A percentile compares a stretch with the other conserved stretches of the same genome.
Conservation (phyloP, 805 yeast genomes). For the Blastobotrys peoriensis region DNA sequence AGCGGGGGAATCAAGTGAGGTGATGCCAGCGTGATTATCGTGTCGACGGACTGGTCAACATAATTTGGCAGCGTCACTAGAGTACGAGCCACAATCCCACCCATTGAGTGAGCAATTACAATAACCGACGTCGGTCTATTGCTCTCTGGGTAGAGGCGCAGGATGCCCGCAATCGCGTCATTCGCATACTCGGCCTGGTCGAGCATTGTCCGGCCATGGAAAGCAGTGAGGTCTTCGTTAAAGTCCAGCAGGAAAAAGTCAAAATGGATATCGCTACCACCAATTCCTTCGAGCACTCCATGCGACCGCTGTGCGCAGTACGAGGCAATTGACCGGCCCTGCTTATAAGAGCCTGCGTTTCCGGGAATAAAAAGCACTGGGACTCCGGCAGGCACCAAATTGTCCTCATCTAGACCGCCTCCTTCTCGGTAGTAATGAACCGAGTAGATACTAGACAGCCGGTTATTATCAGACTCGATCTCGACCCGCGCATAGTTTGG, state of each 20-base stretch:
- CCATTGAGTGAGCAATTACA: slow-evolving; percentile 89
- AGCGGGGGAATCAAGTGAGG: slow-evolving; percentile 90
- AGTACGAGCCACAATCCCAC: slow-evolving; percentile 85
- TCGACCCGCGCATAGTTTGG: slow-evolving; percentile 20
- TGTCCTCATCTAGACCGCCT: slow-evolving; percentile 30
- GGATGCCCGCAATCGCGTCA: slow-evolving; percentile 72
- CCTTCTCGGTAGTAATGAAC: slow-evolving; percentile 83
- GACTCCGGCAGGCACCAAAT: slow-evolving; percentile 53
- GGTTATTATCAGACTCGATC: slow-evolving; percentile 42
- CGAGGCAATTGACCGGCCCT: slow-evolving; percentile 88
- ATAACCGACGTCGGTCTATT: slow-evolving; percentile 59
- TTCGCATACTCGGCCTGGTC: slow-evolving; percentile 91
- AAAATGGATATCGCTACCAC: slow-evolving; percentile 2
- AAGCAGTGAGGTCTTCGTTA: slow-evolving; percentile 91
- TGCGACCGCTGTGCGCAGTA: slow-evolving; percentile 55
- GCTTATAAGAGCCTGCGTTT: slow-evolving; percentile 91
- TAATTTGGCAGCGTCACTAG: slow-evolving; percentile 75
- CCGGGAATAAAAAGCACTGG: slow-evolving; percentile 96
- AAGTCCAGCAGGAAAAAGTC: slow-evolving; percentile 91
- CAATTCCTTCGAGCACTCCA: slow-evolving; percentile 24
- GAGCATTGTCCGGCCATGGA: slow-evolving; percentile 84
- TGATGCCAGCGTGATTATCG: slow-evolving; percentile 76
- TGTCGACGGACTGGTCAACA: slow-evolving; percentile 59
- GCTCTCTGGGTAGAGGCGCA: slow-evolving; percentile 47
- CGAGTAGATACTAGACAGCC: slow-evolving; percentile 76